These are phyloP conservation scores for Amauroascus niger DNA, from an alignment of 2,329 filamentous ascomycete genomes.

Conservation along the genomic window DNA sequence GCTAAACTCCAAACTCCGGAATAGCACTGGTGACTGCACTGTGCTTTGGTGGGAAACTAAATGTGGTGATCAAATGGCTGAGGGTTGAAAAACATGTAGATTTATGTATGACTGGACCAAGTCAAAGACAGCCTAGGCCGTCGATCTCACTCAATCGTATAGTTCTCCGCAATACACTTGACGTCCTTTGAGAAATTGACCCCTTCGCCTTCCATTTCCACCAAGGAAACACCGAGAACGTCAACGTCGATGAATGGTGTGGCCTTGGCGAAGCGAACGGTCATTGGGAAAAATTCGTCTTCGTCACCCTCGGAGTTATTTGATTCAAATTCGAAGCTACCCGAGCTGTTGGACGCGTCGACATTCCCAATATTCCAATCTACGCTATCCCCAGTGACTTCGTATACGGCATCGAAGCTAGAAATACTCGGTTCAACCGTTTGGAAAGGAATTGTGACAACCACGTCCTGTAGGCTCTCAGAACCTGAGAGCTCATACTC, in stretches of 20 bases:
- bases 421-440: constrained; percentile 78
- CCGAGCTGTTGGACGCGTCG: constrained; percentile 69
- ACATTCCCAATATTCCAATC: constrained; percentile 90
- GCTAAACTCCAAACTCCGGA: too few species aligned
- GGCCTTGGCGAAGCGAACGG: constrained; percentile 74
- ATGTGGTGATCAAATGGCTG: too few species aligned
- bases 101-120: neutral
- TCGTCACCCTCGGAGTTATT: constrained; percentile 75
- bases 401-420: constrained; percentile 88
- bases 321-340: constrained; percentile 92
- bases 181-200: constrained; percentile 39
- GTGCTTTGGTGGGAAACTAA: too few species aligned
- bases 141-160: constrained; percentile 33
- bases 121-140: neutral
- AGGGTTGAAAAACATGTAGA: neutral
- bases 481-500: constrained; percentile 88
- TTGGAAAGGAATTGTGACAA: constrained; percentile 76
- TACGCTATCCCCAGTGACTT: constrained; percentile 81
- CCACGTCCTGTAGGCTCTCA: constrained; percentile 71
- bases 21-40: too few species aligned
- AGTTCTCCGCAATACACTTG: constrained; percentile 37
- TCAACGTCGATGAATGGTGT: constrained; percentile 86
- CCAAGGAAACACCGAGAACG: constrained; percentile 46
- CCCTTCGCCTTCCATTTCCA: constrained; percentile 39
- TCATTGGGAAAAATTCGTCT: constrained; percentile 97